These are phyloP conservation scores for Gelatoporia subvermispora DNA, from an alignment of 768 basidiomycete genomes.

Conservation along the genomic window DNA sequence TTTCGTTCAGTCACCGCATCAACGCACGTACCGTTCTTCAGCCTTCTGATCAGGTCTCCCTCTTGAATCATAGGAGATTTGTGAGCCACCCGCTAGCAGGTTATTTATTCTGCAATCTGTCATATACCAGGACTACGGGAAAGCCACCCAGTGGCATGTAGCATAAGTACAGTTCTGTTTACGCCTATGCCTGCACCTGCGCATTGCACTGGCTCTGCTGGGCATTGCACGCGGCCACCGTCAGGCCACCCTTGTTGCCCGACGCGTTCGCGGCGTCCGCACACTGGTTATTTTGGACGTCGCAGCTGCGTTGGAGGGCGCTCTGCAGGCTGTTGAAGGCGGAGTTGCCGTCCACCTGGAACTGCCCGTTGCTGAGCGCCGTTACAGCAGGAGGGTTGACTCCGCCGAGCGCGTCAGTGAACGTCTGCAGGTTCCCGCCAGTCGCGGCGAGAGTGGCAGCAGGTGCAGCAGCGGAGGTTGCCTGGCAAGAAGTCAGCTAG, in stretches of 20 bases:
- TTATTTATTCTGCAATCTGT: too few relatives aligned
- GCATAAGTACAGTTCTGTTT: too few relatives aligned
- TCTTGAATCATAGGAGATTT: too few relatives aligned
- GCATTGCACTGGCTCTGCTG: conserved; percentile 41
- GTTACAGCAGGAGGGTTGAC: conserved; percentile 43
- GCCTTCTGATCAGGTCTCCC: too few relatives aligned
- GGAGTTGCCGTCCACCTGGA: conserved; percentile 45
- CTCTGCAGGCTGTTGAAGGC: conserved; percentile 39
- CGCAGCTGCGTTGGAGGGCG: conserved; percentile 48
- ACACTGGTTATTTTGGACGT: conserved; percentile 57
- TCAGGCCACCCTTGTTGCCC: conserved; percentile 42
- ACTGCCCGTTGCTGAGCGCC: conserved; percentile 34
- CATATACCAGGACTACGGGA: too few relatives aligned
- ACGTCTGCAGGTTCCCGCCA: conserved; percentile 43
- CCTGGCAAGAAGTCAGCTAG: background rate
- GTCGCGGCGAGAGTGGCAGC: conserved; percentile 12
- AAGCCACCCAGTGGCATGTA: too few relatives aligned
- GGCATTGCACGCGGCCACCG: conserved; percentile 40
- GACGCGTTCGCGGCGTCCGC: conserved; percentile 51
- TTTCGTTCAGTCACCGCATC: too few relatives aligned
- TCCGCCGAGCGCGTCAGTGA: conserved; percentile 42
- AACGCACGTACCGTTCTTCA: too few relatives aligned
- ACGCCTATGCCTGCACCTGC: too few relatives aligned
- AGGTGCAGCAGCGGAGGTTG: conserved; percentile 6
- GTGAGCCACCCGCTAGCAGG: too few relatives aligned